A percentile compares a stretch with the other conserved stretches of the same genome.
Evolutionary conservation across 164 flowering plant species (phyloP).

Genomic region (Buxus sempervirens): DNA sequence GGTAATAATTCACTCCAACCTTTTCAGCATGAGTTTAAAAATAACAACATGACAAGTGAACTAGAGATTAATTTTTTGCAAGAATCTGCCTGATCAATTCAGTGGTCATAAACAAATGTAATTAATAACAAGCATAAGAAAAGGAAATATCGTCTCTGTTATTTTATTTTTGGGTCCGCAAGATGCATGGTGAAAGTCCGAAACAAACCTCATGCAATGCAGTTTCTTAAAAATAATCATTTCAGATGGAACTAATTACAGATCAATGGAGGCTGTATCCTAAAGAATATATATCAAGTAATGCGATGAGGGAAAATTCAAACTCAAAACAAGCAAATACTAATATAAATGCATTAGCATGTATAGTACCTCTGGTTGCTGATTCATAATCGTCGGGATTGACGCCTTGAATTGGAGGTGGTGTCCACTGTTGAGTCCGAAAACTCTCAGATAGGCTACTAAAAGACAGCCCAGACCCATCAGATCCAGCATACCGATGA

Average conservation of each 20-base stretch:
- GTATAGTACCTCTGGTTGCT: slow-evolving; percentile 47
- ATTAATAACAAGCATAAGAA: no score
- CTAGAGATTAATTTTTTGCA: not conserved
- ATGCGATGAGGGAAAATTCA: not conserved
- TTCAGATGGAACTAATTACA: not conserved
- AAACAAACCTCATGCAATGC: no score
- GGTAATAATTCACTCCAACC: not conserved
- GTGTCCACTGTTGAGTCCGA: slow-evolving; percentile 69
- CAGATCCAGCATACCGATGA: slow-evolving; percentile 59
- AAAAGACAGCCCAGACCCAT: slow-evolving; percentile 51
- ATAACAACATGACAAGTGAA: not conserved
- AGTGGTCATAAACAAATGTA: not conserved
- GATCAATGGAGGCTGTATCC: not conserved
- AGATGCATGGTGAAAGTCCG: no score
- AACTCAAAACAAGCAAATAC: not conserved
- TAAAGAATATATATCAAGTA: not conserved
- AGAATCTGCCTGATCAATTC: no score
- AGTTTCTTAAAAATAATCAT: no score
- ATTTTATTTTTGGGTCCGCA: no score
- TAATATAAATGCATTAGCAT: not conserved
- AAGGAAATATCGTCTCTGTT: no score
- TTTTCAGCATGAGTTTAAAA: not conserved
- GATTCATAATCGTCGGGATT: slow-evolving; percentile 40
- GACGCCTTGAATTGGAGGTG: slow-evolving; percentile 56
- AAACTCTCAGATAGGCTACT: slow-evolving; percentile 76